These are phyloP conservation scores for Colletotrichum sp. DNA, from an alignment of 2,329 filamentous ascomycete species.

Conservation along the genomic window DNA sequence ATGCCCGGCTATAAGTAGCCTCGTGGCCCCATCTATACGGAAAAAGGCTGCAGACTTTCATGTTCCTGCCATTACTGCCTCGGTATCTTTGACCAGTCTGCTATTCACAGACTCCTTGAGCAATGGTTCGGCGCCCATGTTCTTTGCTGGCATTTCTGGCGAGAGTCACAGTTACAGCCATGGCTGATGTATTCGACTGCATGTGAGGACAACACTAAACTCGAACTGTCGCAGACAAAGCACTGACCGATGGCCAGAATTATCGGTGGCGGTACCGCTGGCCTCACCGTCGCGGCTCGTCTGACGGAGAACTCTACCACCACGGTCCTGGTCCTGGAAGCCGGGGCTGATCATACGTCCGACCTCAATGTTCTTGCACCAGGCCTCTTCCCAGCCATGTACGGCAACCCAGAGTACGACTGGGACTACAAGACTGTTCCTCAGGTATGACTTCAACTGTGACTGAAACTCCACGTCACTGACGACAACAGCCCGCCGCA, in stretches of 20 bases:
- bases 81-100: not conserved
- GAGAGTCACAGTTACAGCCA: not conserved
- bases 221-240: no score
- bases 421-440: conserved; percentile 26
- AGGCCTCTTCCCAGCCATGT: conserved; percentile 20
- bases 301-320: conserved; percentile 39
- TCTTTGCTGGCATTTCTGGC: not conserved
- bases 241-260: conserved; percentile 37
- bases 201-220: not conserved
- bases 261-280: conserved; percentile 59
- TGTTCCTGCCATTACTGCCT: not conserved
- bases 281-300: conserved; percentile 52
- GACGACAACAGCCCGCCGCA: not conserved
- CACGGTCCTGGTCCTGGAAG: conserved; percentile 16
- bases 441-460: conserved; percentile 9
- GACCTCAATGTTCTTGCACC: conserved; percentile 21
- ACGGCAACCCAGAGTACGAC: conserved; percentile 23
- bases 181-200: conserved; percentile 8
- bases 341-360: conserved; percentile 19
- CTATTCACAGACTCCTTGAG: not conserved
- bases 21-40: not conserved
- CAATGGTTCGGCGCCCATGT: not conserved
- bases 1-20: not conserved
- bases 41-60: not conserved
- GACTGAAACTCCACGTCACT: no score